phyloP scores from a whole-genome alignment of 345 rosid species.

The Brassica incana region DNA sequence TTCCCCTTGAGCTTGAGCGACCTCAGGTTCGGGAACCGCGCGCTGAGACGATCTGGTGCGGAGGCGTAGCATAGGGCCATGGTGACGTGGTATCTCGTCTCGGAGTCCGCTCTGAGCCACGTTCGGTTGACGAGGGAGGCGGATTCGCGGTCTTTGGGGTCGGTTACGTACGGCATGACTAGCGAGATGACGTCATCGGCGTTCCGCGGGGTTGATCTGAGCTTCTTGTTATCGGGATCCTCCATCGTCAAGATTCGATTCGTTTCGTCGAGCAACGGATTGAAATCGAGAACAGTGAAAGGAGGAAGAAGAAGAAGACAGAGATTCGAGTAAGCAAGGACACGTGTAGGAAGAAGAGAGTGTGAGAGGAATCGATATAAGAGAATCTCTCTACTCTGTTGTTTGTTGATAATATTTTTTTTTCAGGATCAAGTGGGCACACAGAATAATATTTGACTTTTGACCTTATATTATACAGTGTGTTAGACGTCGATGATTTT shows the following conservation, averaged over 20 bases:
- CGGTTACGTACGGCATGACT: slow-evolving; percentile 72
- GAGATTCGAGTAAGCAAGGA: background rate
- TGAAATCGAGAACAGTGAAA: no score
- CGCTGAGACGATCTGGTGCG: slow-evolving; percentile 61
- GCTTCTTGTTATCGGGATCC: background rate
- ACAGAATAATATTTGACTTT: background rate
- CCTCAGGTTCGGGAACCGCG: slow-evolving; percentile 61
- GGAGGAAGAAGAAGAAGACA: no score
- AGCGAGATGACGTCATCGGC: slow-evolving; percentile 58
- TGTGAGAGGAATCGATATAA: background rate
- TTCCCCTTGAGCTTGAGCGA: slow-evolving; percentile 85
- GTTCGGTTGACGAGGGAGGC: slow-evolving; percentile 74
- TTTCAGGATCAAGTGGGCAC: background rate
- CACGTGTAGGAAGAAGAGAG: background rate
- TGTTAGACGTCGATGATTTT: no score
- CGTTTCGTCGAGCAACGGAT: no score
- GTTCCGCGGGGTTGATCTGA: background rate
- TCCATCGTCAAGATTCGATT: background rate
- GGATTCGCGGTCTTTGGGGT: slow-evolving; percentile 71
- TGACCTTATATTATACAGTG: background rate
- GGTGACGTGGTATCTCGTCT: slow-evolving; percentile 80
- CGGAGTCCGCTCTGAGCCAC: slow-evolving; percentile 75
- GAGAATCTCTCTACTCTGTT: background rate
- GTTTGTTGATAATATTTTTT: background rate
- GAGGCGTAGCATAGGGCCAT: slow-evolving; percentile 81